Base-by-base conservation (phyloP, 192 early-diverging fungal genomes). In the Podila epigama region DNA sequence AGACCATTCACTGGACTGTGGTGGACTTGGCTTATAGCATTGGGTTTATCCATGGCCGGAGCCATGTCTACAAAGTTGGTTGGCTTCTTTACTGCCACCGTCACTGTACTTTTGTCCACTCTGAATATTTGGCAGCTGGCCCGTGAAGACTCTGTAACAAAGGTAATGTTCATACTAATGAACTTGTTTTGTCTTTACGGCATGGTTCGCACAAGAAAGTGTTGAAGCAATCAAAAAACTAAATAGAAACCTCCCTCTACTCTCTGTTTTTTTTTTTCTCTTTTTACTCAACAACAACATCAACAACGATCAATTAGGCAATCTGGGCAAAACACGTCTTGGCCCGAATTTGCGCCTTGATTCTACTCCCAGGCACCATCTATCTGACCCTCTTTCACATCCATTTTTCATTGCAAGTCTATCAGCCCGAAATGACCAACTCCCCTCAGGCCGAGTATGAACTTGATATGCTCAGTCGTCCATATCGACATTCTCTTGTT, bases 11-110 rank as follows among this genome's bases (percentile, higher is more conserved):
- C 86, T 10, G 41, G 66, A 15, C 65, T 82, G 64, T 97, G 96
- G 96, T 97, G 93, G 91, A 50, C 79, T 1, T 96, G 93, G 87
- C 80, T 97, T 52, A 50, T 88, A 28, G 62, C 93, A 66, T 95
- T 94, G 15, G 96, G 95, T 8, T 51, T 91, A 35, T 83, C 85
- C 16, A 75, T 96, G 72, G 89, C 90, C 15, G 80, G 80, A 56
- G 82, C 87, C 20, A 54, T 86, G 34, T 85, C 94, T 56, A 88
- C 89, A 73, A 97, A 97, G 78, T 91, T 92, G 88, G 92, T 94
- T 22, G 95, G 95, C 8, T 67, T 95, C 28, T 92, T 95, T 61
- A 86, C 88, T 10, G 83, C 94, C 48, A 89, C 87, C 7, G 81
- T 88, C 1, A 79, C 95, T 53, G 94, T 93, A 11, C 63, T 92